A percentile compares a stretch with the other conserved stretches of the same genome.
These are phyloP conservation scores for Myrica gale DNA, from an alignment of 306 rosid species.

Conservation along the genomic window DNA sequence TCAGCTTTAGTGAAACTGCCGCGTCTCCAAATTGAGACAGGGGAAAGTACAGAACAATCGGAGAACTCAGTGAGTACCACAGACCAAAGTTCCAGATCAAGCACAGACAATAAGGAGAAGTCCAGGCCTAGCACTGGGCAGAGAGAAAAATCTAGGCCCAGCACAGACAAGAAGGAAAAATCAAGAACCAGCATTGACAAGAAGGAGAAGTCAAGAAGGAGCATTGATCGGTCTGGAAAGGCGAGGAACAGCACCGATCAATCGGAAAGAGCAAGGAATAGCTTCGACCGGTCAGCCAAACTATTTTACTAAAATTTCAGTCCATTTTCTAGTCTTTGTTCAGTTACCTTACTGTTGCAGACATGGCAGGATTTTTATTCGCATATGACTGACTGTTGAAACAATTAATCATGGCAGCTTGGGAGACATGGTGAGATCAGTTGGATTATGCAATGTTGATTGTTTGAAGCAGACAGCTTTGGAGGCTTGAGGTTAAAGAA, in stretches of 20 bases:
- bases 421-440: constrained; percentile 75
- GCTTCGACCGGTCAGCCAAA: constrained; percentile 58
- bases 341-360: background rate
- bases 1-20: constrained; percentile 52
- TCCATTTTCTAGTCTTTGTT: background rate
- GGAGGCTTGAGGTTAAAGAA: constrained; percentile 39
- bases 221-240: constrained; percentile 43
- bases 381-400: constrained; percentile 10
- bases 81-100: constrained; percentile 40
- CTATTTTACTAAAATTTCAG: background rate
- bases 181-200: constrained; percentile 44
- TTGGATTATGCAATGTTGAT: constrained; percentile 63
- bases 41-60: constrained; percentile 14
- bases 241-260: constrained; percentile 54
- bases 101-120: constrained; percentile 37
- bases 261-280: constrained; percentile 59
- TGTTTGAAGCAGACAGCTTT: constrained; percentile 56
- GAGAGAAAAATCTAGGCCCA: constrained; percentile 44
- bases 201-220: constrained; percentile 52
- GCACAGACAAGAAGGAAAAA: constrained; percentile 49
- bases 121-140: constrained; percentile 44
- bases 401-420: constrained; percentile 37
- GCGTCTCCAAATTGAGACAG: background rate
- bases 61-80: constrained; percentile 15
- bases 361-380: too few relatives aligned